Evolutionary conservation across 129 eudicot genomes (phyloP), one percentile per base, ranked within the genome.

Genomic region (Centaurea solstitialis): DNA sequence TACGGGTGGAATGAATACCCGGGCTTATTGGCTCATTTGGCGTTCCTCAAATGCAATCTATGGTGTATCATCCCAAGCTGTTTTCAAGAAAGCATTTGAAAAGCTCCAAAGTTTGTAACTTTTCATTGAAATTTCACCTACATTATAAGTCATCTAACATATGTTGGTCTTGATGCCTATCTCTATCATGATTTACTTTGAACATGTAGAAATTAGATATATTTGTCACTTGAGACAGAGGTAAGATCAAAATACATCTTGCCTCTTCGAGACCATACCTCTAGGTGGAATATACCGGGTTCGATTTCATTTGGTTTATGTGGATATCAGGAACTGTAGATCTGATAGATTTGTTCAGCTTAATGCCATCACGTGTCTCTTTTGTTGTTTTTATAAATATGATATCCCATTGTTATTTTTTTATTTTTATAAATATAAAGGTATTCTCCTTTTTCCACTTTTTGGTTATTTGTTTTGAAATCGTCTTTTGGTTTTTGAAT

Each of bases 1-100:
- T 59, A 91, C 95, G 83, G 99, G 93, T 93, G 99, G 99, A 62
- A 88, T 91, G 92, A 98, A 96, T 78, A 96, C 99, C 17, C 84
- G 99, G 70, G 91, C 97, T 67, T 94, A 90, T 81, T 76, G 97
- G 75, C 94, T 94, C 57, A 89, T 81, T 11, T 94, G 99, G 99
- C 94, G 90, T 11, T 61, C 79, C 78, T 90, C 97, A 35, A 92
- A 97, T 35, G 70, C 92, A 77, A 80, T 94, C 21, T 94, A 75
- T 83, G 96, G 93, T 74, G 70, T 93, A 38, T 96, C 98, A 37
- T 97, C 97, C 9, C 91, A 84, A 50, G 50, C 66, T 50, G 85
- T 96, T 12, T 96, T 84, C 74, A 76, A 28, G 8, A 61, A 33
- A 76, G 86, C 93, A 21, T 82, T 88, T 75, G 85, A 79, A 75